Base-by-base conservation (phyloP, 805 yeast genomes). In the Starmera pachycereana region DNA sequence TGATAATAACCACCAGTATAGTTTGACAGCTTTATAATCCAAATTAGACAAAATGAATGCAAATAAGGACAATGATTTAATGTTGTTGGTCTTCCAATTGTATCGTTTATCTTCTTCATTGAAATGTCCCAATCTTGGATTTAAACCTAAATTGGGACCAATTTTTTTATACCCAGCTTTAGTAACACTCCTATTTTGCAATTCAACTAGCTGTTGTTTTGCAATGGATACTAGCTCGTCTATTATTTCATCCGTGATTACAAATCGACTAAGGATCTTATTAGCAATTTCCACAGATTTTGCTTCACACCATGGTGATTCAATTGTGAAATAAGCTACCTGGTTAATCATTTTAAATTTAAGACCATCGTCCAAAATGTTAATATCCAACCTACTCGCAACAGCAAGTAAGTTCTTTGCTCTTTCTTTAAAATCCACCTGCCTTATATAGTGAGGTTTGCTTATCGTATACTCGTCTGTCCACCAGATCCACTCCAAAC, bases 1-100 rank as follows among this genome's bases (percentile, higher is more conserved):
- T 0, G 53, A 41, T 3, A 54, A 42, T 13, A 54, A 22, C 51
- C 54, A 50, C 58, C 58, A 54, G 32, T 44, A 32, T 19, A 46
- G 42, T 18, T 45, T 45, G 3, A 49, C 14, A 2, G 35, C 29
- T 19, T 40, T 41, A 3, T 33, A 7, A 3, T 39, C 33, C 9
- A 44, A 12, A 0, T 37, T 35, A 2, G 37, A 5, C 9, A 52
- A 30, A 8, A 47, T 32, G 8, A 37, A 37, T 6, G 30, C 30
- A 14, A 48, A 42, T 11, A 37, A 22, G n/a, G 56, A 40, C 4
- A 53, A 36, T n/a, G 51, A 43, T 27, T 41, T 40, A 10, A 50
- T 45, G 25, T 46, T 43, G 6, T 37, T 12, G 10, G 29, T 14
- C 34, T 47, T 50, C 52, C 54, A 53, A 11, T 18, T 13, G 12